Conservation (phyloP, 179 eudicot species). For the Beta macrorhiza region DNA sequence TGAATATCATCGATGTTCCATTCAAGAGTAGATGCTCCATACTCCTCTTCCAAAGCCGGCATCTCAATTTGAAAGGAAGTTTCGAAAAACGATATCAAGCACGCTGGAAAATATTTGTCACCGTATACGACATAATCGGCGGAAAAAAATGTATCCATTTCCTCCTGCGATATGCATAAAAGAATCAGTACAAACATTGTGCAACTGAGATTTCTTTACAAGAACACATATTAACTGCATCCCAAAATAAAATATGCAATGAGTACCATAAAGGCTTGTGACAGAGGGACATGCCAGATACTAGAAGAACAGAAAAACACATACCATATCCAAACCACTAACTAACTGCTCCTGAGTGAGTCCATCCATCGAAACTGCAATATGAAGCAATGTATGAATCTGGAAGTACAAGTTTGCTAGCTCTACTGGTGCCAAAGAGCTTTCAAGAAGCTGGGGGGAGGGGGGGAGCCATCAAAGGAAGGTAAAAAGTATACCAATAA, state of each 20-base stretch:
- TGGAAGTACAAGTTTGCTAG: not conserved
- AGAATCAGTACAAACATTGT: not conserved
- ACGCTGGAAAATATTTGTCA: slow-evolving; percentile 47
- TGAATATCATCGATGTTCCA: slow-evolving; percentile 66
- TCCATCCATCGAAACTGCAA: slow-evolving; percentile 31
- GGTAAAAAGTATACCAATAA: slow-evolving; percentile 32
- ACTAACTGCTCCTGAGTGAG: slow-evolving; percentile 20
- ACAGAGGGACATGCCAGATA: not conserved
- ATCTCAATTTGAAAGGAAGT: slow-evolving; percentile 41
- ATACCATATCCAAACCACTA: slow-evolving; percentile 30
- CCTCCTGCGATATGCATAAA: slow-evolving; percentile 48
- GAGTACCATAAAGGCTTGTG: not conserved
- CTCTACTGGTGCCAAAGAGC: not conserved
- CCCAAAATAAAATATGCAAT: not conserved
- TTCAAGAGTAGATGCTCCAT: slow-evolving; percentile 31
- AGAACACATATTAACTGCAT: not conserved
- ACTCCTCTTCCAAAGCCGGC: slow-evolving; percentile 34
- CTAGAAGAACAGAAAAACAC: slow-evolving; percentile 7
- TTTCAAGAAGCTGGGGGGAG: not conserved
- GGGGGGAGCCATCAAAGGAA: not conserved
- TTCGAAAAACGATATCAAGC: slow-evolving; percentile 47
- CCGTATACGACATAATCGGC: slow-evolving; percentile 59
- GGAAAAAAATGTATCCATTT: slow-evolving; percentile 31
- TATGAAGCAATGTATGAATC: slow-evolving; percentile 7
- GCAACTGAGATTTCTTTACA: not conserved